phyloP scores from a whole-genome alignment of 2,329 filamentous ascomycete genomes.

The Metarhizium rileyi region DNA sequence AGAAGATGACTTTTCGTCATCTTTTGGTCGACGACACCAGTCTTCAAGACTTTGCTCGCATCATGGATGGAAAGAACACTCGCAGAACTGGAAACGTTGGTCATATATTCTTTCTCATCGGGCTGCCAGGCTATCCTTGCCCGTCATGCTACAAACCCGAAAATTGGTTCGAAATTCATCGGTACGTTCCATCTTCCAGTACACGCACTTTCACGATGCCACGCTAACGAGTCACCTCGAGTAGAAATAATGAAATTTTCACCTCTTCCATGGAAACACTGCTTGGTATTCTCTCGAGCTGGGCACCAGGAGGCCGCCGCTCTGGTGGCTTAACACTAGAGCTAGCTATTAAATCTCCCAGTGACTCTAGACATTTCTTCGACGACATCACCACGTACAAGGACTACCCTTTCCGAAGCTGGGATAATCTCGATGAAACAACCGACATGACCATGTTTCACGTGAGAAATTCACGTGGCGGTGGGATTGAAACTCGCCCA shows the following conservation, averaged over 20 bases:
- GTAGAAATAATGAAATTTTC: constrained; percentile 4
- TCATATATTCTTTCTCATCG: constrained; percentile 3
- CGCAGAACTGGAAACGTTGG: constrained; percentile 1
- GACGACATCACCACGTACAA: constrained; percentile 1
- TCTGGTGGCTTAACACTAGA: constrained; percentile 4
- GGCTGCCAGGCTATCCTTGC: constrained; percentile 6
- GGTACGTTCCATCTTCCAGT: constrained; percentile 6
- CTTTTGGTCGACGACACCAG: constrained; percentile 3
- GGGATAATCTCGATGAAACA: constrained; percentile 3
- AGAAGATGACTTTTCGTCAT: constrained; percentile 6
- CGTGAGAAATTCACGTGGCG: not conserved
- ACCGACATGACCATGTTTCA: not conserved
- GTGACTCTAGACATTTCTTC: constrained; percentile 5
- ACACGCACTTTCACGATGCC: not conserved
- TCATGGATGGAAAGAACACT: constrained; percentile 3
- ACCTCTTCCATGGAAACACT: constrained; percentile 1
- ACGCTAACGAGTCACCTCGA: constrained; percentile 2
- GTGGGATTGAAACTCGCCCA: not conserved
- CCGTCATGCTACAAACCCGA: constrained; percentile 5
- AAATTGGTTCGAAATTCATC: constrained; percentile 6
- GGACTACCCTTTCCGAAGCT: constrained; percentile 6
- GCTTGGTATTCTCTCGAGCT: constrained; percentile 4
- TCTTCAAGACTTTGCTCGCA: constrained; percentile 2
- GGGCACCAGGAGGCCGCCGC: constrained; percentile 1
- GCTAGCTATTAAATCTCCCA: constrained; percentile 4